Percentiles rank a stretch among this genome's conserved stretches.
phyloP scores from a whole-genome alignment of 257 asterid species.

The Nicotiana attenuata region DNA sequence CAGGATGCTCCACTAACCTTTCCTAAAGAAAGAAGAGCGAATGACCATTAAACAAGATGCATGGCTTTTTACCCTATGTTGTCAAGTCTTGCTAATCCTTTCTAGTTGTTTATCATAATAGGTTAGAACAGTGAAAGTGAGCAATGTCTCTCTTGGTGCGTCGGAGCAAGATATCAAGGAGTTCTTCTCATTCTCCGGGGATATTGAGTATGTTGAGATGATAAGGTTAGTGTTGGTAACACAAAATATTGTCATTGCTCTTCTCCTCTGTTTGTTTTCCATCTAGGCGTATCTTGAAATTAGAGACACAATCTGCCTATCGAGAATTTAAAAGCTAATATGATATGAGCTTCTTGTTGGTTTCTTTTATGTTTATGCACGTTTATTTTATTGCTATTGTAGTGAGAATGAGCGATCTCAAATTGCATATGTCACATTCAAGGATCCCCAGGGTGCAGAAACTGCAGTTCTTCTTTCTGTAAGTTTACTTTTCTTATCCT shows the following conservation, averaged over 20 bases:
- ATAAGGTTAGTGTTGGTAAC: slow-evolving; percentile 35
- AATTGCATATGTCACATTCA: slow-evolving; percentile 57
- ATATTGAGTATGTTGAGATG: slow-evolving; percentile 51
- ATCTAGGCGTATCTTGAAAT: neutral
- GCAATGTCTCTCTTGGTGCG: slow-evolving; percentile 59
- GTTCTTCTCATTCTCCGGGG: slow-evolving; percentile 75
- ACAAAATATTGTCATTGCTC: neutral
- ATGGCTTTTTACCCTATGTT: neutral
- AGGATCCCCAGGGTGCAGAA: slow-evolving; percentile 56
- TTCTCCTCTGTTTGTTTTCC: neutral
- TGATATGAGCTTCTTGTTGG: slow-evolving; percentile 6
- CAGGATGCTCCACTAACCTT: neutral
- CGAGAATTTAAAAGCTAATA: neutral
- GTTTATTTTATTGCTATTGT: slow-evolving; percentile 6
- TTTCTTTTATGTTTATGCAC: neutral
- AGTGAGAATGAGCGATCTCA: slow-evolving; percentile 61
- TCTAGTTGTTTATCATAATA: slow-evolving; percentile 18
- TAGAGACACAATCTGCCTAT: neutral
- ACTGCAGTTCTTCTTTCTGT: slow-evolving; percentile 70
- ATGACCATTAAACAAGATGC: neutral
- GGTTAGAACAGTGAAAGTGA: slow-evolving; percentile 60
- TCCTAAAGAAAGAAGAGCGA: neutral
- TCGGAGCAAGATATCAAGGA: slow-evolving; percentile 58
- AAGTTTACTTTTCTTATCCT: slow-evolving; percentile 15
- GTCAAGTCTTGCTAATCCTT: neutral